Base-by-base conservation (phyloP, 2,329 filamentous ascomycete genomes). In the Trichoderma cornu-damae region DNA sequence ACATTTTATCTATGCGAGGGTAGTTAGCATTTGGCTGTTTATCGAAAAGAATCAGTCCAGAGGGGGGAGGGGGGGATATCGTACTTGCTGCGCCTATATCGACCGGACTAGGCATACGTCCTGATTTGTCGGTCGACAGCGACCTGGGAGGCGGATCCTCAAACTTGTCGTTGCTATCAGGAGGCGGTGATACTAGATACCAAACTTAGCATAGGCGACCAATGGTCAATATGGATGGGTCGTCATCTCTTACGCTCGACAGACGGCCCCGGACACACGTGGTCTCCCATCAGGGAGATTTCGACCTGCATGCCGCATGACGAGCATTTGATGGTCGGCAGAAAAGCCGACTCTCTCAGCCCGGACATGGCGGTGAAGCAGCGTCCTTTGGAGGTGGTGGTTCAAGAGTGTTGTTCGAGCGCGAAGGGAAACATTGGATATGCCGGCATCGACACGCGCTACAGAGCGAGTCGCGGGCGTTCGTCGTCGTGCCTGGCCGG, bases 321-420 rank as follows among this genome's bases (percentile, higher is more conserved):
- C 53, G 90, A 95, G 73, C 90, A 96, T 79, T 93, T 96, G 73
- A 96, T 89, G 22, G 85, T 85, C 67, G 90, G 89, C 76, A 94
- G 78, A 62, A 92, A 84, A 71, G 82, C 80, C 70, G 84, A 87
- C 70, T 84, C 80, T 68, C 85, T 79, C 65, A 77, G 77, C 61
- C 74, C 70, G 43, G 76, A 73, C 78, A 82, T 81, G 61, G 61
- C 72, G 67, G 40, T 32, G 32, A 28, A 58, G 42, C 59, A 60
- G 30, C 18, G n/a, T 20, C 20, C 24, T 44, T 24, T 16, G 40
- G 18, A 16, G n/a, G 48, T 26, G 32, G 30, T 52, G 18, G 35
- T 46, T 46, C 30, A 34, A 20, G 34, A 30, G 18, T 48, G 46
- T 56, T 50, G 55, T 40, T 49, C 50, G 30, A 40, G 44, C 28